Percentiles rank a stretch among this genome's conserved stretches.
Conservation (phyloP, 2,329 filamentous ascomycete genomes). For the Talaromyces funiculosus region DNA sequence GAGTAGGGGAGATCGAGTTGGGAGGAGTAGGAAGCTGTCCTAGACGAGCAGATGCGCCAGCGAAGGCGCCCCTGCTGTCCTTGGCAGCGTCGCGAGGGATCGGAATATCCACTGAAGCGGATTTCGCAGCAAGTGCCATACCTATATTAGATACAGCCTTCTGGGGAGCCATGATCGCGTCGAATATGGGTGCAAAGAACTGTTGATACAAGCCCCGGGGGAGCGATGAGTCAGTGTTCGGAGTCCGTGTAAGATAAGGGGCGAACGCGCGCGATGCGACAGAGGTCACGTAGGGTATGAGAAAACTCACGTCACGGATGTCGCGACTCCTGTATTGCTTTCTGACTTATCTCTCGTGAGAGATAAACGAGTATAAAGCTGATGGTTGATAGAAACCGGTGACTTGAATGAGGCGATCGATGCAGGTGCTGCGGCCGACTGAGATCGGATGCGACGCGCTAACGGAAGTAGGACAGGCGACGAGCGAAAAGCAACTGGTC, state of each 20-base stretch:
- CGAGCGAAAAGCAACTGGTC: conserved; percentile 3
- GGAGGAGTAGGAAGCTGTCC: conserved; percentile 74
- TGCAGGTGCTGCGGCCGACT: not conserved
- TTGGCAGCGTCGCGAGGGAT: conserved; percentile 35
- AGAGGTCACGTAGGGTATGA: not conserved
- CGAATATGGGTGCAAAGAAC: conserved; percentile 7
- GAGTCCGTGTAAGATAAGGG: conserved; percentile 12
- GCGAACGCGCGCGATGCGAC: conserved; percentile 2
- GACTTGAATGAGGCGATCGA: not conserved
- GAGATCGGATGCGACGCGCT: conserved; percentile 11
- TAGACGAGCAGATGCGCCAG: conserved; percentile 29
- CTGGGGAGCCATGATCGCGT: conserved; percentile 40
- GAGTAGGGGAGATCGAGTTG: conserved; percentile 85
- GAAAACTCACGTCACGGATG: conserved; percentile 14
- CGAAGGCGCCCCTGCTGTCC: conserved; percentile 30
- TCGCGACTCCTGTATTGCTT: conserved; percentile 10
- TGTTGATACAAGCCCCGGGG: conserved; percentile 4
- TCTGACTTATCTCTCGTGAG: conserved; percentile 5
- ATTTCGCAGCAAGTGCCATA: conserved; percentile 47
- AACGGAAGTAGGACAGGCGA: conserved; percentile 7
- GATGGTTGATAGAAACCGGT: not conserved
- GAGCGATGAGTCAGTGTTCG: conserved; percentile 14
- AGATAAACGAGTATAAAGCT: conserved; percentile 3
- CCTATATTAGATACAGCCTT: conserved; percentile 42
- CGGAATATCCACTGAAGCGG: conserved; percentile 46